phyloP scores from a whole-genome alignment of 2,329 filamentous ascomycete species.

The Xylariaceae sp. region DNA sequence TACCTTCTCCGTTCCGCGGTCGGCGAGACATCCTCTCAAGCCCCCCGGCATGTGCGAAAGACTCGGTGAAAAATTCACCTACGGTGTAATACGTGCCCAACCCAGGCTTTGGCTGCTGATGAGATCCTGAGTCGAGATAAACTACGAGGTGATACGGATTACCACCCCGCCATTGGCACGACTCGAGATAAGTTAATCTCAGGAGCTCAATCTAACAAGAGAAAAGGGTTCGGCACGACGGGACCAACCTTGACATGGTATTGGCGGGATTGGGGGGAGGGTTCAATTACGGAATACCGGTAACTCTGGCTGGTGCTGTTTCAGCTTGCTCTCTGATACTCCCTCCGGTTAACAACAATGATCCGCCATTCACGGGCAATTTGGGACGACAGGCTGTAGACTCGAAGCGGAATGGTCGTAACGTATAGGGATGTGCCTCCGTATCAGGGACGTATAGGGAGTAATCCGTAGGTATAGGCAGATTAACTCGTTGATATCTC shows the following conservation, averaged over 20 bases:
- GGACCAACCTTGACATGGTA: not conserved
- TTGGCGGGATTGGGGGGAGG: not conserved
- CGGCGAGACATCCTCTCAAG: not conserved
- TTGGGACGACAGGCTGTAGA: not conserved
- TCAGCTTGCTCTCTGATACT: too few species aligned
- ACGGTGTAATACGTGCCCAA: not conserved
- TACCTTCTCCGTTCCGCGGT: constrained; percentile 1
- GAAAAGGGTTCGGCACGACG: not conserved
- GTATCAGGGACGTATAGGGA: not conserved
- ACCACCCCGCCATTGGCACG: not conserved
- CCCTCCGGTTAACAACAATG: not conserved
- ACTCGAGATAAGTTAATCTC: not conserved
- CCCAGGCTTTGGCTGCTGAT: not conserved
- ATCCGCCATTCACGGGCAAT: not conserved
- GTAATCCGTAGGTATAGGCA: not conserved
- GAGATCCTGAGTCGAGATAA: not conserved
- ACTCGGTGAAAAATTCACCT: constrained; percentile 19
- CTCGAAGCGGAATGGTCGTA: too few species aligned
- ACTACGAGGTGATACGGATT: too few species aligned
- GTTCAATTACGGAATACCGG: not conserved
- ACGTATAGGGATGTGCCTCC: too few species aligned
- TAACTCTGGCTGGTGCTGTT: not conserved
- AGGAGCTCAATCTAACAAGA: not conserved
- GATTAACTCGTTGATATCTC: not conserved
- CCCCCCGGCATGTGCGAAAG: constrained; percentile 7